A percentile compares a stretch with the other conserved stretches of the same genome.
phyloP scores from a whole-genome alignment of 768 basidiomycete genomes.

The Rhizopogon rudus region DNA sequence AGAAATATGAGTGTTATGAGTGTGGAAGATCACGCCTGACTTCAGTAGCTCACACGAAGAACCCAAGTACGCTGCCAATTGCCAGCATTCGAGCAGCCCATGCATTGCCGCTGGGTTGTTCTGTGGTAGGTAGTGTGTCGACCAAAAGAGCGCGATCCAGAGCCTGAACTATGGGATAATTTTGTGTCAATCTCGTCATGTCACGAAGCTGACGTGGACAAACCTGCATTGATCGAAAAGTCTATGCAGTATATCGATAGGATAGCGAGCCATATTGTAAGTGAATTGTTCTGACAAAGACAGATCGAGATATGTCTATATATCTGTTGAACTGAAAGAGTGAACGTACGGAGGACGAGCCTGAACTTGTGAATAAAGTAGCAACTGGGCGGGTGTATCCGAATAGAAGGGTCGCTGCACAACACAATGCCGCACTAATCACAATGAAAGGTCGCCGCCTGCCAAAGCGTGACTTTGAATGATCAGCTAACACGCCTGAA shows the following conservation, averaged over 20 bases:
- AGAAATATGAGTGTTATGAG: background rate
- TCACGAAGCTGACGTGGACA: background rate
- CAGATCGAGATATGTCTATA: background rate
- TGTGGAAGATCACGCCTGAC: background rate
- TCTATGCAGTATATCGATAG: slow-evolving; percentile 64
- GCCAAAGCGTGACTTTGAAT: slow-evolving; percentile 78
- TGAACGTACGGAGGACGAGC: slow-evolving; percentile 29
- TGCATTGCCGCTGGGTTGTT: slow-evolving; percentile 84
- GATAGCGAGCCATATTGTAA: slow-evolving; percentile 79
- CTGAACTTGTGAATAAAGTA: slow-evolving; percentile 31
- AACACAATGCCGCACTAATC: slow-evolving; percentile 59
- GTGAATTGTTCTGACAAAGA: slow-evolving; percentile 44
- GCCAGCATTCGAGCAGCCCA: slow-evolving; percentile 96
- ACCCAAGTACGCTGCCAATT: slow-evolving; percentile 79
- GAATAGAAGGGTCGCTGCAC: slow-evolving; percentile 70
- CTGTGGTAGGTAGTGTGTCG: slow-evolving; percentile 68
- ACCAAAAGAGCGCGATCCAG: slow-evolving; percentile 89
- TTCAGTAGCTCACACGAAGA: slow-evolving; percentile 65
- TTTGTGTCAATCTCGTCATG: background rate
- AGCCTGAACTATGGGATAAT: slow-evolving; percentile 59
- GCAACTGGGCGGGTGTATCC: slow-evolving; percentile 78
- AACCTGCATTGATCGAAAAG: slow-evolving; percentile 57
- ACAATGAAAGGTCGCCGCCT: slow-evolving; percentile 86
- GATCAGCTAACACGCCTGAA: slow-evolving; percentile 69
- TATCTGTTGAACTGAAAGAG: background rate